phyloP scores from a whole-genome alignment of 306 rosid genomes.

The Alnus glutinosa region DNA sequence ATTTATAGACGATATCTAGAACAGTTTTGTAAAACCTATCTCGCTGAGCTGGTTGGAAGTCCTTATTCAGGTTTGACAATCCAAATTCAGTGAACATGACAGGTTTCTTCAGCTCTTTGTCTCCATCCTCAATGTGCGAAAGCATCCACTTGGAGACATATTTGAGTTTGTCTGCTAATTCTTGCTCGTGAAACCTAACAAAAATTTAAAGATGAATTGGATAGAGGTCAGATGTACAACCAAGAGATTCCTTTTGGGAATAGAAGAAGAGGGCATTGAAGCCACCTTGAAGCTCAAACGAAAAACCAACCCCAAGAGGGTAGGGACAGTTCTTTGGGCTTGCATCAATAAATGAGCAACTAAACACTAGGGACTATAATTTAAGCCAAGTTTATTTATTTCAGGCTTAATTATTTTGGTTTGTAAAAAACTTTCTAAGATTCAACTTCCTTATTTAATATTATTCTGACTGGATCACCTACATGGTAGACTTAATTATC shows the following conservation, averaged over 20 bases:
- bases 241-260: neutral
- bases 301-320: neutral
- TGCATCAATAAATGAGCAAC: neutral
- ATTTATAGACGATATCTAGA: constrained; percentile 61
- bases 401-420: constrained; percentile 1
- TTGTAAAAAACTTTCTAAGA: neutral
- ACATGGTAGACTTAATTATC: neutral
- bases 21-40: constrained; percentile 61
- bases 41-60: constrained; percentile 54
- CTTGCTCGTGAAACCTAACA: constrained; percentile 63
- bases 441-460: neutral
- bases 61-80: constrained; percentile 61
- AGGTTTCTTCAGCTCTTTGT: constrained; percentile 71
- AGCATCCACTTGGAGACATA: constrained; percentile 86
- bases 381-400: neutral
- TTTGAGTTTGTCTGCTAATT: constrained; percentile 58
- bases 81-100: constrained; percentile 92
- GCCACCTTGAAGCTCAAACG: neutral
- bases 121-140: constrained; percentile 94
- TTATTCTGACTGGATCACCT: neutral
- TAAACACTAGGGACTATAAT: no score
- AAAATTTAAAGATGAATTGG: neutral
- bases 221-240: neutral
- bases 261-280: neutral
- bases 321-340: neutral